Base-by-base conservation (phyloP, 371 early-diverging fungal genomes). In the Rhizopus arrhizus region DNA sequence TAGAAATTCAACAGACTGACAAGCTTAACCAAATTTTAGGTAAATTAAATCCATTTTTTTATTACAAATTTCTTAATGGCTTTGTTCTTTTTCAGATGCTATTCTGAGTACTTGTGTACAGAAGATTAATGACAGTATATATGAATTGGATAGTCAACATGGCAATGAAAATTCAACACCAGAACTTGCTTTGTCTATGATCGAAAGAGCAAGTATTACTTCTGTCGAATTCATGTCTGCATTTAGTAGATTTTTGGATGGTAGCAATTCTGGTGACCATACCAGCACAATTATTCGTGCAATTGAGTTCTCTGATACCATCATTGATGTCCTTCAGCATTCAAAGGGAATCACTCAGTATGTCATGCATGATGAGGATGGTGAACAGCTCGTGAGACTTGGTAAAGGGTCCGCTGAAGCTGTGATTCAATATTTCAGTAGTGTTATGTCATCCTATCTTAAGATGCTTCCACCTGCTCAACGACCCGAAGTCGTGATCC, bases 101-200 rank as follows among this genome's bases (percentile, higher is more conserved):
- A 90, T 98, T 55, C 77, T 96, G 62, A 85, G 89, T 40, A 87
- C 91, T 16, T 97, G 96, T 70, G 86, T 91, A 32, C 83, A 85
- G 66, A 93, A 91, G 68, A 85, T 95, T 38, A 90, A 93, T 60
- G 95, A 95, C 58, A 85, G 93, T 15, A 81, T 95, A 28, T 95
- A 90, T 63, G 90, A 92, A 56, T 72, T 97, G 29, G 93, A 93
- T 58, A 82, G 87, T 12, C 83, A 87, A 55, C 87, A 84, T 53
- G 96, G 96, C 15, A 95, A 95, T 70, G 85, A 85, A 60, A 90
- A 91, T 9, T 90, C 95, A 0, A 93, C 97, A 0, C 94, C 96
- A 7, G 95, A 95, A 73, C 90, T 93, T 65, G 91, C 91, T 2
- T 74, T 96, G 29, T 89, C 95, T 2, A 89, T 95, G 74, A 86